Evolutionary conservation across 192 early-diverging fungal species (phyloP).

Genomic region (Backusella luteola): DNA sequence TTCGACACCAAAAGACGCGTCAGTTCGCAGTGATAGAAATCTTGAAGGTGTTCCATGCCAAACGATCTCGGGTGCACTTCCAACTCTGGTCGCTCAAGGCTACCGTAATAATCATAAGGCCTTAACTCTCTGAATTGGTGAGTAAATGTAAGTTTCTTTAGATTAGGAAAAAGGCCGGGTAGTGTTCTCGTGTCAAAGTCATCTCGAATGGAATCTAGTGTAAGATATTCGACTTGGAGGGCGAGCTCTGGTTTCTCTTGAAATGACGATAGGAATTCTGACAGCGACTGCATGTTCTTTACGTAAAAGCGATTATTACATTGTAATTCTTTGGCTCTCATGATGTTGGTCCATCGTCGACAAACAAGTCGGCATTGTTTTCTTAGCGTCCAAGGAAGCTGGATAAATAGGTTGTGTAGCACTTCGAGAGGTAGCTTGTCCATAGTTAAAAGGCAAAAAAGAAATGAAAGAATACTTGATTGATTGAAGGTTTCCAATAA

Average conservation of each 20-base stretch:
- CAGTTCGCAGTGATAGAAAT: not conserved
- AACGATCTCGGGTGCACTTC: not conserved
- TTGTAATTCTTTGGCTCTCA: not conserved
- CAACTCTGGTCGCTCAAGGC: not conserved
- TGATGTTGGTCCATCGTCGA: not conserved
- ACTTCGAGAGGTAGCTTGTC: not conserved
- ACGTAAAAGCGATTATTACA: not conserved
- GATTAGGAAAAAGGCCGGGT: not conserved
- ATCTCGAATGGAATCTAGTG: not conserved
- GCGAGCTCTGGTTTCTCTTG: not conserved
- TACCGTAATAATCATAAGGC: not conserved
- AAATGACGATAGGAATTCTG: not conserved
- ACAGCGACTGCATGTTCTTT: not conserved
- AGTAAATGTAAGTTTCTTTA: not conserved
- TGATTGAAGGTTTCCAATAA: no score
- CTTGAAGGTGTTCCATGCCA: not conserved
- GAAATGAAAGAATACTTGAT: no score
- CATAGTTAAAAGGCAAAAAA: not conserved
- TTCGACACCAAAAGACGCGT: not conserved
- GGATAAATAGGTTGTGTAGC: not conserved
- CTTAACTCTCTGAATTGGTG: not conserved
- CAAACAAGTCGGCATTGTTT: not conserved
- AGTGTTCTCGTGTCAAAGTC: not conserved
- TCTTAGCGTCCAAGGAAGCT: not conserved
- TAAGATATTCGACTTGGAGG: not conserved